Evolutionary conservation across 2,329 filamentous ascomycete species (phyloP), one percentile per base, ranked within the genome.

Genomic region (Fusarium nematophilum): DNA sequence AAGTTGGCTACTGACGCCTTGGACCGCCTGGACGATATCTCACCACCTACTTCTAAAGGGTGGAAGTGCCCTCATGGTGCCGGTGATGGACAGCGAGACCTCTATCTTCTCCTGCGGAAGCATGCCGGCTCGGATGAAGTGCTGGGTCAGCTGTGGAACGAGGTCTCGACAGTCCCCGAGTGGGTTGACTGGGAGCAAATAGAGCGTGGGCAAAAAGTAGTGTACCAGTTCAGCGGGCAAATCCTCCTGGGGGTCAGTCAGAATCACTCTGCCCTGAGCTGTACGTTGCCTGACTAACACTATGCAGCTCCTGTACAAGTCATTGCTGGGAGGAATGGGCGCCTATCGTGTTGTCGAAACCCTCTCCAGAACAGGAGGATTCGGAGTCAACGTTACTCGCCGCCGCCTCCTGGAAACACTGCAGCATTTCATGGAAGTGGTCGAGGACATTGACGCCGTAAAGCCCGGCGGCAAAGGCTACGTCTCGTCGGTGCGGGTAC

Each of bases 181-280:
- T 93, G 90, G 90, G 90, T 93, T 3, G 86, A 93, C 70, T 93
- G 90, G 90, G 83, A 83, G 2, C 89, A 92, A 69, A 88, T 94
- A 51, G 79, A 82, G 55, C 81, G 90, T 67, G 91, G 90, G 0
- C 90, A 94, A 70, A 85, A 90, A 64, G 84, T 92, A 1, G 92
- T 93, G 68, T 93, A 91, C 72, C 85, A 90, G 29, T 93, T 93
- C 72, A 89, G 86, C 14, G 86, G 86, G 0, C 85, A 89, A 1
- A 83, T 84, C 17, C 73, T 92, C 15, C 89, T 87, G 7, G 86
- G 78, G 9, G 80, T 80, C 68, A 66, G 75, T 65, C 29, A 30
- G 29, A 14, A n/a, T 23, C 21, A 14, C 36, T 31, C 36, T 5
- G 11, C n/a, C 7, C 14, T 10, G 9, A 17, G 1, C 21, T 21